Conservation (phyloP, 2,329 filamentous ascomycete species). For the Colletotrichum horii region DNA sequence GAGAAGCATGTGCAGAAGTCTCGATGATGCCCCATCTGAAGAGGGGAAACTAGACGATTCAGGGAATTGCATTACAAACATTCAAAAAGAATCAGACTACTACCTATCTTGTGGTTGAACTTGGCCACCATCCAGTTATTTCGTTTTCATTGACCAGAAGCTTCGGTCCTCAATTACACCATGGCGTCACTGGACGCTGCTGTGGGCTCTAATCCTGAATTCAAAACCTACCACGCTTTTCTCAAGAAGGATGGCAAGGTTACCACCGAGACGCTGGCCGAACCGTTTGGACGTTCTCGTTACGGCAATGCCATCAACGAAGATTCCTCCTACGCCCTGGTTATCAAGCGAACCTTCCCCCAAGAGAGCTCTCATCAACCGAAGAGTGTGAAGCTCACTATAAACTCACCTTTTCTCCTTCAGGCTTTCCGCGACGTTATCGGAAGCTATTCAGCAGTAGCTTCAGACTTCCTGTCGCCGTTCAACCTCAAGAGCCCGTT, state of each 20-base stretch:
- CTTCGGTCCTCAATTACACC: background rate
- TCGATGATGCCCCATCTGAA: too few species aligned
- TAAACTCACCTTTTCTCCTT: conserved; percentile 33
- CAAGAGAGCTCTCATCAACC: background rate
- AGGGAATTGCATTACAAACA: too few species aligned
- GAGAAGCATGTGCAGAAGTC: too few species aligned
- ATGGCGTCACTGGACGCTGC: background rate
- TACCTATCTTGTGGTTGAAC: too few species aligned
- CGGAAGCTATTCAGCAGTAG: conserved; percentile 24
- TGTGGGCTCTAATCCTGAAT: conserved; percentile 26
- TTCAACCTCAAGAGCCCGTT: conserved; percentile 28
- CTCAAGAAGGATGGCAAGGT: conserved; percentile 19
- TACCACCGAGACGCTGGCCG: conserved; percentile 18
- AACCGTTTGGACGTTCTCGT: conserved; percentile 25
- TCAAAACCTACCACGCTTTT: conserved; percentile 29
- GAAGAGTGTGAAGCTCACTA: conserved; percentile 24
- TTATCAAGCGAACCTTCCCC: conserved; percentile 25
- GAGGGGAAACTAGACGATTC: too few species aligned
- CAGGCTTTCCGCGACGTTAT: conserved; percentile 29
- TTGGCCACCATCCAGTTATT: too few species aligned
- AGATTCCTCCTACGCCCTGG: conserved; percentile 28
- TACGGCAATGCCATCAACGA: conserved; percentile 3
- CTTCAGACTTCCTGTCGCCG: conserved; percentile 29
- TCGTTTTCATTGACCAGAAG: too few species aligned
- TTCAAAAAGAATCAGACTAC: too few species aligned